Evolutionary conservation across 192 early-diverging fungal genomes (phyloP).

Genomic region (Coemansia biformis): DNA sequence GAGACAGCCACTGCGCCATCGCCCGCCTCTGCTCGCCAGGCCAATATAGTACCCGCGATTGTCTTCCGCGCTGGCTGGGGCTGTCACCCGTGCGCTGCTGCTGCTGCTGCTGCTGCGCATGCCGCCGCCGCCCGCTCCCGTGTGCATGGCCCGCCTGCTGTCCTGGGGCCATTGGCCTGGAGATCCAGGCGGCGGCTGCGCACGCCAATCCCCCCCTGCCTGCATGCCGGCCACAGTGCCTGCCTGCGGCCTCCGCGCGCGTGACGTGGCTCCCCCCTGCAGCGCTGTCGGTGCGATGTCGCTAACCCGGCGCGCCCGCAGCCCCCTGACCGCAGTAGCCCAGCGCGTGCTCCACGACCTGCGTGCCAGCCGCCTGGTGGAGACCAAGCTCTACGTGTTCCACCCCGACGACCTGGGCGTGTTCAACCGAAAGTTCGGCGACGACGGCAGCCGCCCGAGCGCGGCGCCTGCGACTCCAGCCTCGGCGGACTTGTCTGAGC

Average conservation of each 20-base stretch:
- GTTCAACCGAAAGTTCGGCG: slow-evolving; percentile 50
- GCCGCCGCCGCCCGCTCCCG: too few species aligned
- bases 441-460: slow-evolving; percentile 5
- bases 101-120: too few species aligned
- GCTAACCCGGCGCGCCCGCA: too few species aligned
- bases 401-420: slow-evolving; percentile 28
- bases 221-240: neutral
- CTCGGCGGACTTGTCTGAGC: slow-evolving; percentile 23
- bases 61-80: too few species aligned
- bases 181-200: slow-evolving; percentile 2
- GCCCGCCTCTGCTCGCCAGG: too few species aligned
- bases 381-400: slow-evolving; percentile 41
- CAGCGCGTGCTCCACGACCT: slow-evolving; percentile 47
- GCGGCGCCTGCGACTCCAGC: slow-evolving; percentile 1
- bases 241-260: too few species aligned
- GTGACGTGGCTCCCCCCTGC: too few species aligned
- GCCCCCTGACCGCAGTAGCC: slow-evolving; percentile 12
- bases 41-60: neutral
- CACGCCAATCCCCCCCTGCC: too few species aligned
- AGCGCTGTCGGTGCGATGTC: too few species aligned
- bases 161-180: slow-evolving; percentile 8
- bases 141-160: neutral
- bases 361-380: slow-evolving; percentile 34
- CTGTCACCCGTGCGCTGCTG: neutral
- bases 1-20: too few species aligned